Evolutionary conservation across 1,139 yeast genomes (phyloP), one percentile per base, ranked within the genome.

Genomic region (Blastobotrys serpentis): DNA sequence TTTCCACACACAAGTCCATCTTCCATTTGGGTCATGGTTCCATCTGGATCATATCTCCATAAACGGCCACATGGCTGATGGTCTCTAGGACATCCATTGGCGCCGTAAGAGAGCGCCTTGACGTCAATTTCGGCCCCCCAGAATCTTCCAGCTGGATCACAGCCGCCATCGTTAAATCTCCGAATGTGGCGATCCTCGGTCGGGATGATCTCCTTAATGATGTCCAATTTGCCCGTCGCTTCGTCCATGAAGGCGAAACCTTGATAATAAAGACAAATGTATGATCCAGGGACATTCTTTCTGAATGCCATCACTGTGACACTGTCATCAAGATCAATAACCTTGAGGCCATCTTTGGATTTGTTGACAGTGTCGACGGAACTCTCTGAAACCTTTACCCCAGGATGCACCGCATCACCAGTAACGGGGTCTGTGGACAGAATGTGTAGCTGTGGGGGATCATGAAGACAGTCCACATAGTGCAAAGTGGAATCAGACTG

Each of bases 1-100:
- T 89, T 89, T 17, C 62, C 61, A 42, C 63, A 59, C 18, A 56
- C 63, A 6, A 61, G 48, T 7, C 61, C 65, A 8, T 46, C 50
- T 18, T 49, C 59, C 54, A 61, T 51, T 42, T 33, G 37, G 36
- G 44, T 46, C 43, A 49, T 43, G 16, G 47, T 53, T 43, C 58
- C 57, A 43, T 63, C 61, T 2, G 68, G 66, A 44, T 66, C 70
- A 48, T 64, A 66, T 33, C 69, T 53, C 68, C 70, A 69, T 19
- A 68, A 56, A 22, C 66, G 53, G n/a, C 72, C 72, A 13, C 58
- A 43, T 1, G 66, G 65, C 38, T 57, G 52, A 40, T 55, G 52
- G 43, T 62, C 64, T 48, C n/a, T 42, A 22, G 50, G 46, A 17
- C 44, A 42, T 49, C 46, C 48, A 17, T 56, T 55, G n/a, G 44